Conservation (phyloP, 371 early-diverging fungal species). For the Haplosporangium sp. region DNA sequence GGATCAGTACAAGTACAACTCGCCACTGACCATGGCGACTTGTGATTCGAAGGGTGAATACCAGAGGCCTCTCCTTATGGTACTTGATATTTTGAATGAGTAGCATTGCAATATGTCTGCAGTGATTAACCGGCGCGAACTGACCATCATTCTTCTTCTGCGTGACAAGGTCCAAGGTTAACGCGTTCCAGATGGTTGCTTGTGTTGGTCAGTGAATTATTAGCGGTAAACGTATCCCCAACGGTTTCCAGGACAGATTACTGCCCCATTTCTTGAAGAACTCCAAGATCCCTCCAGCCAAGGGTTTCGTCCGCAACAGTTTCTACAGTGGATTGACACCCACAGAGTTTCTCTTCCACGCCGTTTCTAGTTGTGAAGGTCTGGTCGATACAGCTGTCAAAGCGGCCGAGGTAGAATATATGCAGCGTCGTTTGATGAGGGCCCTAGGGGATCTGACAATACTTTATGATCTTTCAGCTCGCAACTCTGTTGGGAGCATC, state of each 20-base stretch:
- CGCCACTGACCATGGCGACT: no score
- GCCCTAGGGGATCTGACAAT: constrained; percentile 97
- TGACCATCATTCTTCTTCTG: no score
- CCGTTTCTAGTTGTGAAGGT: constrained; percentile 99
- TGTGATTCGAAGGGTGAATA: no score
- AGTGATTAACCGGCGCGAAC: no score
- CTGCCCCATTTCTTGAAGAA: constrained; percentile 89
- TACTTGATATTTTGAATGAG: no score
- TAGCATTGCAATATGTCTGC: no score
- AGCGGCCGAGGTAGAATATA: constrained; percentile 99
- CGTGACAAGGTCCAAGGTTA: not conserved
- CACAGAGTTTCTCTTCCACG: constrained; percentile 99
- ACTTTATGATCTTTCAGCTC: constrained; percentile 97
- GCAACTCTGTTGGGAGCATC: constrained; percentile 93
- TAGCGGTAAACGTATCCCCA: constrained; percentile 95
- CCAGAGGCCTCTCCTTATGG: no score
- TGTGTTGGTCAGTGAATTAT: constrained; percentile 99
- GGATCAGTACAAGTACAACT: no score
- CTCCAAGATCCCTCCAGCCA: constrained; percentile 59
- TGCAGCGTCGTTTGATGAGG: constrained; percentile 99
- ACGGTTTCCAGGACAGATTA: constrained; percentile 97
- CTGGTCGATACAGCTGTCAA: constrained; percentile 99
- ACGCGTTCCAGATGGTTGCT: constrained; percentile 99
- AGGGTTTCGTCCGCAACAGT: constrained; percentile 98
- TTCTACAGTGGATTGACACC: constrained; percentile 97